A percentile compares a stretch with the other conserved stretches of the same genome.
These are phyloP conservation scores for Violaceomyces palustris DNA, from an alignment of 1,284 basidiomycete species.

Conservation along the genomic window DNA sequence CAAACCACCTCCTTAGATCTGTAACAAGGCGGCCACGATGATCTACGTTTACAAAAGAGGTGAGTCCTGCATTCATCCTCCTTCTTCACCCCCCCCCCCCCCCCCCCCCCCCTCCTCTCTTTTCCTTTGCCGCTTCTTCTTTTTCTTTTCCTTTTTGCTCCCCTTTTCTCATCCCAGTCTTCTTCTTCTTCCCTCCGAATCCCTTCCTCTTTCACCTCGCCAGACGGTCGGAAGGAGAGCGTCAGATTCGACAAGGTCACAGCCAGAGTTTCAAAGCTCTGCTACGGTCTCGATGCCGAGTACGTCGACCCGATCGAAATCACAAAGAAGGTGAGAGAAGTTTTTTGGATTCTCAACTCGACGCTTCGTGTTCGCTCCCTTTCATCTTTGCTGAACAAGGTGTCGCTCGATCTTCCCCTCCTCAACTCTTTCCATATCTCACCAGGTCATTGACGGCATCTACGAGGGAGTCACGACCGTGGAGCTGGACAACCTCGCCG, in stretches of 20 bases:
- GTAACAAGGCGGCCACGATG: no score
- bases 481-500: conserved; percentile 73
- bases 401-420: neutral
- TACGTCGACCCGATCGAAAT: conserved; percentile 89
- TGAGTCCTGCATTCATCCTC: conserved; percentile 12
- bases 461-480: conserved; percentile 95
- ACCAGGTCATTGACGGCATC: conserved; percentile 87
- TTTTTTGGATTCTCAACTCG: no score
- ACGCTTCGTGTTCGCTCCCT: neutral
- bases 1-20: no score
- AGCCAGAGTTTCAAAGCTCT: conserved; percentile 86
- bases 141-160: neutral
- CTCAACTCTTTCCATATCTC: conserved; percentile 64
- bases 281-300: conserved; percentile 89
- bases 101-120: conserved; percentile 1
- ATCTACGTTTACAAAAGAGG: conserved; percentile 52
- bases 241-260: conserved; percentile 53
- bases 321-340: conserved; percentile 44
- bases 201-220: neutral
- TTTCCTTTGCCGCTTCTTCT: neutral
- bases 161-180: no score
- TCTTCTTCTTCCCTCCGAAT: neutral
- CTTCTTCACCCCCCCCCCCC: neutral
- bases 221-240: conserved; percentile 50
- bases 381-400: neutral